Base-by-base conservation (phyloP, 768 basidiomycete genomes). In the Rubroboletus pulcherrimus region DNA sequence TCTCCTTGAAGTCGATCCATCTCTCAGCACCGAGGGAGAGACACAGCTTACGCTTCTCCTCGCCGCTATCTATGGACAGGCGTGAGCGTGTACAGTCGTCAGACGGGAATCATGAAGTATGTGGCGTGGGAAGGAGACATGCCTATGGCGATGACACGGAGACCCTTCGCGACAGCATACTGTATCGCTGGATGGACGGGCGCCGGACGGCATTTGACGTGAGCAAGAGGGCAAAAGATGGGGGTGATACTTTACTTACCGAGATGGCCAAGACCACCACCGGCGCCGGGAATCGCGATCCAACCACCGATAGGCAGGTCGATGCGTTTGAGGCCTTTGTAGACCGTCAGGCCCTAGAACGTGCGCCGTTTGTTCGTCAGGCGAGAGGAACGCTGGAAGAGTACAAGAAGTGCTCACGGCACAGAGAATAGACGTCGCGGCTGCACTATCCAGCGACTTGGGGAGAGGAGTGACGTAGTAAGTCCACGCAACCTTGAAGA, bases 381-480 rank as follows among this genome's bases (percentile, higher is more conserved):
- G 17, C 5, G 6, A 40, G 6, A 15, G 3, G 21, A 31, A 66
- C 58, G 24, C 7, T 44, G 58, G 2, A 46, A 34, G 10, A 15
- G 19, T 21, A 2, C 15, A 2, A 26, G 26, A 21, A 8, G n/a
- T 39, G 34, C 66, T 48, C 37, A 73, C 75, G 33, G 75, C 76
- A 54, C 79, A 79, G 4, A 78, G 69, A 56, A 81, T 72, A 2
- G 80, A 65, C 0, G 77, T 73, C 7, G 79, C 81, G 7, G 68
- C 63, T 12, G 72, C 73, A 38, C 78, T 64, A 42, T 71, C 65
- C 26, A 81, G 59, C 1, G 63, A 62, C 1, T 75, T 64, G 15
- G 81, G 81, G 44, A 82, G 75, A 0, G 71, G 74, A 5, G 78
- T 80, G 41, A 81, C 69, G 53, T 79, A 73, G 50, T 65, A 51